Base-by-base conservation (phyloP, 805 yeast species). In the Barnettozyma sp. region DNA sequence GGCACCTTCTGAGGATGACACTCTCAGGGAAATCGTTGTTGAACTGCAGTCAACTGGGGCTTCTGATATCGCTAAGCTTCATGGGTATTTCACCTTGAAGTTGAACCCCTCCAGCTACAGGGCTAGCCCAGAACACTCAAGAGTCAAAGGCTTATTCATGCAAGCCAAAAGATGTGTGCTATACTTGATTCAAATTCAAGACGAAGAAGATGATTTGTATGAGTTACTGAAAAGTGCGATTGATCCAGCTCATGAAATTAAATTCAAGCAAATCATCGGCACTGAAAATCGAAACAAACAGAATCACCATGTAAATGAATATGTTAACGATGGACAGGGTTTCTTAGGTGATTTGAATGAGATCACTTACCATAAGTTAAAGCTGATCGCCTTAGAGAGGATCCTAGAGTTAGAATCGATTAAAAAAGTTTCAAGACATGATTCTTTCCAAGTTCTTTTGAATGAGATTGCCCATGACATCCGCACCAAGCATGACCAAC, bases 381-480 rank as follows among this genome's bases (percentile, higher is more conserved):
- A 90, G 58, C 78, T 75, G 41, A 60, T 74, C 46, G 80, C 94
- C 0, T 60, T 92, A 23, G 87, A 82, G 46, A 71, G 79, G 39
- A 70, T 90, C 3, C 63, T 87, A 35, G 85, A 85, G 48, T 62
- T 92, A 34, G 97, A 90, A 51, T 55, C 68, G 1, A 58, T 73
- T 52, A 87, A 85, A 2, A 58, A 67, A 26, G 68, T 88, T 7
- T 65, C 80, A 3, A 69, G 94, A 40, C 62, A 68, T 22, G 75
- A 85, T 52, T 76, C 81, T 14, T 85, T 78, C 56, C 97, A 92
- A 54, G 77, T 73, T 16, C 53, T 92, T 11, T 59, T 92, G 40
- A 86, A 87, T 50, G 85, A 83, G 43, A 79, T 92, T 42, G 94
- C 96, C 0, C 60, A 70, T 36, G 97, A 90, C 44, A 85, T 92